Evolutionary conservation across 2,329 filamentous ascomycete species (phyloP), one percentile per base, ranked within the genome.

Genomic region (Phaeosphaeriaceae sp.): DNA sequence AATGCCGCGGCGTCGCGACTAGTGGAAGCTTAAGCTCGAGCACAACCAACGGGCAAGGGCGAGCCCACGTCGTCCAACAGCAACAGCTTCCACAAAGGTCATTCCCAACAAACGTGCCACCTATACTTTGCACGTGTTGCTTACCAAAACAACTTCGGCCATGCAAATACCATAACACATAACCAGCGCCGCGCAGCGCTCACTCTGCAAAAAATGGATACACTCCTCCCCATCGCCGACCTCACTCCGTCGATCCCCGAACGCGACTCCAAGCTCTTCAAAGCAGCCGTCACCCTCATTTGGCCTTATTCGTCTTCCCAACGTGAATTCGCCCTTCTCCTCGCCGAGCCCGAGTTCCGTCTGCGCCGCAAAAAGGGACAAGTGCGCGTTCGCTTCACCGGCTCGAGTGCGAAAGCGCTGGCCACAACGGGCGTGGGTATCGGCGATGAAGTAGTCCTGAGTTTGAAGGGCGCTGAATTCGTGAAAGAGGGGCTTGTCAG

Each of bases 221-320:
- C 47, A 13, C 41, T 65, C 23, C 41, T 65, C 23, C 60, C 60
- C 21, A 73, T 74, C 28, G 58, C 70, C 9, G 60, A 67, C 52
- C 63, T 74, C 47, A 52, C 49, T 28, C 72, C 71, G 33, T 56
- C 66, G 45, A 64, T 71, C 15, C 52, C 64, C 21, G 56, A 50
- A 12, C 59, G 58, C 44, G 62, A 68, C 16, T 64, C 67, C 15
- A 68, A 68, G 57, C 63, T 68, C 16, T 68, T 96, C 26, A 81
- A 84, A 49, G 92, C 89, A 32, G 79, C 89, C 13, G 84, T 97
- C 17, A 93, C 91, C 7, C 84, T 97, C 29, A 86, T 90, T 49
- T 97, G 93, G 92, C 93, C 93, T 0, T 97, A 90, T 73, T 96
- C 89, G 57, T 88, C 88, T 17, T 85, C 90, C 20, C 88, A 83